Base-by-base conservation (phyloP, 805 yeast genomes). In the Barnettozyma botsteinii region DNA sequence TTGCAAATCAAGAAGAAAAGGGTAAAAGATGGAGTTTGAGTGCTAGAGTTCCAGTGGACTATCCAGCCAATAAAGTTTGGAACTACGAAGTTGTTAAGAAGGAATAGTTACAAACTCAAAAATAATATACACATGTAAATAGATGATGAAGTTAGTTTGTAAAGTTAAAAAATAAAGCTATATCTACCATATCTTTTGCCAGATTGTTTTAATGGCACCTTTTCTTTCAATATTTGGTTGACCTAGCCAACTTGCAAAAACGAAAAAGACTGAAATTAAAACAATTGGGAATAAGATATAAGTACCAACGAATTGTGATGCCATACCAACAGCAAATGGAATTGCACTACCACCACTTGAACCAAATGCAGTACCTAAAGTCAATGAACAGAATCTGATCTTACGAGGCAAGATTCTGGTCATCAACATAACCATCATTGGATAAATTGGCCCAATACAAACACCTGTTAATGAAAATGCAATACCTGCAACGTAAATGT, bases 31-130 rank as follows among this genome's bases (percentile, higher is more conserved):
- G 85, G 60, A 91, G 95, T 5, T 64, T 85, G 52, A 96, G 91
- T 55, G 59, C 86, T 60, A 77, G 93, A 56, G 78, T 85, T 9
- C 98, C 98, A 17, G 83, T 95, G 1, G 91, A 88, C 41, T 85
- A 69, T 46, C 98, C 98, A 12, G 84, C 97, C 15, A 77, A 75
- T 53, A 72, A 73, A 45, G 69, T 84, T 15, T 89, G 97, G 97
- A 77, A 79, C 41, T 74, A 75, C 53, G 75, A 78, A n/a, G 67
- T 63, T 38, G 49, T 10, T 17, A 18, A 10, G 18, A 33, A 19
- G n/a, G 14, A 25, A 18, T 31, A 15, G 18, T 23, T 14, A 19
- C n/a, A n/a, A n/a, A n/a, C n/a, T 7, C 14, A 10, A 4, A 25
- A 14, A 20, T 14, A 20, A 13, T n/a, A 19, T 26, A 11, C 18